Percentiles rank a stretch among this genome's conserved stretches.
phyloP scores from a whole-genome alignment of 1,284 basidiomycete genomes.

The Apiotrichum siamense region DNA sequence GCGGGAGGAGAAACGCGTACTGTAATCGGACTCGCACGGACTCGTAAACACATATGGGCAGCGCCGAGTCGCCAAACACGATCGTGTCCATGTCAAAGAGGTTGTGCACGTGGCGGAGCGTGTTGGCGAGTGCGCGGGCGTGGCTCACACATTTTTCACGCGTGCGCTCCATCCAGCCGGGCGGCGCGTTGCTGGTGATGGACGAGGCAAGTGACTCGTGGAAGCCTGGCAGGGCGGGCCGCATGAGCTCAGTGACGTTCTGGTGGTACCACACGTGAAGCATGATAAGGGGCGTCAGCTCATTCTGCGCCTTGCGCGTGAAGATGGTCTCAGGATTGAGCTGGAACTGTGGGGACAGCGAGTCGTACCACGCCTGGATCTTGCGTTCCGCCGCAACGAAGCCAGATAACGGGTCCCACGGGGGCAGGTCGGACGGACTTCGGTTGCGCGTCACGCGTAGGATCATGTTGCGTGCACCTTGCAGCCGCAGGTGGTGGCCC shows the following conservation, averaged over 20 bases:
- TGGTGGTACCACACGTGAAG: slow-evolving; percentile 22
- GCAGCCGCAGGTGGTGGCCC: slow-evolving; percentile 14
- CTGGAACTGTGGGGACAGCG: slow-evolving; percentile 14
- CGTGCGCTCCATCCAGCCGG: slow-evolving; percentile 13
- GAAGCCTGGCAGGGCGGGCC: slow-evolving; percentile 20
- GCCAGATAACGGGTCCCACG: slow-evolving; percentile 11
- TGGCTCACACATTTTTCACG: slow-evolving; percentile 12
- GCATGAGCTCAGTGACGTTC: slow-evolving; percentile 15
- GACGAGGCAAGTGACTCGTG: slow-evolving; percentile 8
- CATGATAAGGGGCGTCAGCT: slow-evolving; percentile 20
- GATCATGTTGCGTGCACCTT: slow-evolving; percentile 13
- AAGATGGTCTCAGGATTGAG: slow-evolving; percentile 18
- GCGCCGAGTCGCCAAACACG: slow-evolving; percentile 13
- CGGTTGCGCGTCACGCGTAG: slow-evolving; percentile 11
- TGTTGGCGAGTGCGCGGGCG: slow-evolving; percentile 10
- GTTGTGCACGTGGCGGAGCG: slow-evolving; percentile 7
- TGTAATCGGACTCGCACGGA: slow-evolving; percentile 16
- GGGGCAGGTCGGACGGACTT: slow-evolving; percentile 7
- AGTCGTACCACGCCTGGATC: slow-evolving; percentile 11
- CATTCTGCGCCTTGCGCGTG: slow-evolving; percentile 17
- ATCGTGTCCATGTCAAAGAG: slow-evolving; percentile 15
- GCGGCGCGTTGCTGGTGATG: slow-evolving; percentile 7
- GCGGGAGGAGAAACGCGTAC: slow-evolving; percentile 13
- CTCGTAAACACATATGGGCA: slow-evolving; percentile 22
- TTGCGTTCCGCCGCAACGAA: slow-evolving; percentile 11